Base-by-base conservation (phyloP, 2,329 filamentous ascomycete genomes). In the Paecilomyces sp. region DNA sequence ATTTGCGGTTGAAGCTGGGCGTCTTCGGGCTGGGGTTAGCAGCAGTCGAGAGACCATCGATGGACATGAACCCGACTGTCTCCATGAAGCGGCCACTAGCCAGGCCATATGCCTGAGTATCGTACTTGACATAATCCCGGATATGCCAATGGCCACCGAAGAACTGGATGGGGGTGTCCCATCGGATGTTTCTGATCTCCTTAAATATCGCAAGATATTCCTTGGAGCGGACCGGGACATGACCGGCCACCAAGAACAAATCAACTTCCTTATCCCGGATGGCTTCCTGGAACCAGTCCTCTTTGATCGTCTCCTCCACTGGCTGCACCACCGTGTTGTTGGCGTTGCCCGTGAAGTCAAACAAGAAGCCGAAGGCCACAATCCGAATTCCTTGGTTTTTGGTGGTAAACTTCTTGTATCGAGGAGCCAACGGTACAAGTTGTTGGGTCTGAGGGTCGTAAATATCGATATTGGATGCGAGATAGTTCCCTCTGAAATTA, bases 391-490 rank as follows among this genome's bases (percentile, higher is more conserved):
- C 89, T 66, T 91, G 90, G 65, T 95, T 91, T 79, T 92, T 92
- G 5, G 94, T 99, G 59, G 85, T 92, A 75, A 99, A 96, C 70
- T 91, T 94, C 72, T 89, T 88, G 76, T 88, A 97, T 11, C 92
- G 84, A 66, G 86, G 87, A 6, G 92, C 91, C 67, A 97, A 84
- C 1, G 92, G 89, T 57, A 88, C 83, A 51, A 84, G 80, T 63
- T 90, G 81, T 18, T 88, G 88, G 0, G 88, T 89, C 60, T 85
- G 79, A 1, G 87, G 86, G 64, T 92, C 86, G 61, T 89, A 82
- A 61, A 96, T 96, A 69, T 99, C 92, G 33, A 99, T 82, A 67
- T 99, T 99, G 1, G 92, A 97, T 11, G 93, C 90, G 22, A 97
- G 79, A 66, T 97, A 97, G 61, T 83, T 87, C 41, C 86, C 84